Conservation (phyloP, 805 yeast species). For the Candida khao-thaluensis region DNA sequence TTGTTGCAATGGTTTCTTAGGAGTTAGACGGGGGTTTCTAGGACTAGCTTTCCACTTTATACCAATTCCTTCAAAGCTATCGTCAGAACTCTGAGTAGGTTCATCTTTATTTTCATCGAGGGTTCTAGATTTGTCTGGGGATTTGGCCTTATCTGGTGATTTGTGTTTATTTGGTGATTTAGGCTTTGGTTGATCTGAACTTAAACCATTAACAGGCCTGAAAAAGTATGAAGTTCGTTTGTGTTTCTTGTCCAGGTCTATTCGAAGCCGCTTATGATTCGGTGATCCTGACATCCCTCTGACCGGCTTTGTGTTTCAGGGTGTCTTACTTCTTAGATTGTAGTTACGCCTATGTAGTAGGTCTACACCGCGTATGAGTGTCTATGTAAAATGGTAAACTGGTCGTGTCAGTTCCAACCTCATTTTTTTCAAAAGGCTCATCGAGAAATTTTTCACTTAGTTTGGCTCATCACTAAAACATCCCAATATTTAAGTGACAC, state of each 20-base stretch:
- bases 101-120: background rate
- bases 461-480: conserved; percentile 1
- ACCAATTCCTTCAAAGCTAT: conserved; percentile 39
- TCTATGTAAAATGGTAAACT: too few relatives aligned
- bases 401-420: background rate
- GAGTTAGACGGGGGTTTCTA: conserved; percentile 25
- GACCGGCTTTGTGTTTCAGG: too few relatives aligned
- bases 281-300: conserved; percentile 2
- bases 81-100: conserved; percentile 37
- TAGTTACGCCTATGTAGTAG: too few relatives aligned
- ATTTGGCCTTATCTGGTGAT: too few relatives aligned
- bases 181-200: too few relatives aligned
- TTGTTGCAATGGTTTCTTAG: conserved; percentile 16
- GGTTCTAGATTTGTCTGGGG: too few relatives aligned
- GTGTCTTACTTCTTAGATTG: too few relatives aligned
- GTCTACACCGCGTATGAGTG: too few relatives aligned
- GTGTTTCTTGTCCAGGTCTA: conserved; percentile 5
- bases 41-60: conserved; percentile 47
- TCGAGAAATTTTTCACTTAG: conserved; percentile 8
- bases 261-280: background rate
- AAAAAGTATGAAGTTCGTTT: conserved; percentile 27
- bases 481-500: too few relatives aligned
- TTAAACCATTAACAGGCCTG: background rate
- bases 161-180: too few relatives aligned
- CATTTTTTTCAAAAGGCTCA: background rate